phyloP scores from a whole-genome alignment of 2,329 filamentous ascomycete genomes.

The Venturia pyrina region DNA sequence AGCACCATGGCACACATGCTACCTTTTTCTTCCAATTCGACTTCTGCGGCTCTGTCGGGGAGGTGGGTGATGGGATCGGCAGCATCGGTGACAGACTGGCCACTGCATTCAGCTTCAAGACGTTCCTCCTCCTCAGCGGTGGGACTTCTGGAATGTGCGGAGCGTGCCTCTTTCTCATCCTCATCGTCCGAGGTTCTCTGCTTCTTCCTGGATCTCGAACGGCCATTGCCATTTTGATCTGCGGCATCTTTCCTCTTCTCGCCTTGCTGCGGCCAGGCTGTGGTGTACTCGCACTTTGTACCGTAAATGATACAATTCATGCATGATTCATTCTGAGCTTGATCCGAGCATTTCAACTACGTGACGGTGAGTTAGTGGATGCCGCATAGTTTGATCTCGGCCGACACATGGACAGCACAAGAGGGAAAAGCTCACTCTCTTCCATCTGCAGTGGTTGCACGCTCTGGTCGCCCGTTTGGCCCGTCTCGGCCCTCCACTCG shows the following conservation, averaged over 20 bases:
- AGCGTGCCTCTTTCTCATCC: neutral
- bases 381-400: neutral
- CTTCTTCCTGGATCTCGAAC: neutral
- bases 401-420: neutral
- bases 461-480: slow-evolving; percentile 9
- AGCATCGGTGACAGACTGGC: slow-evolving; percentile 1
- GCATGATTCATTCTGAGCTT: slow-evolving; percentile 7
- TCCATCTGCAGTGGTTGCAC: slow-evolving; percentile 10
- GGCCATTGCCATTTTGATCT: neutral
- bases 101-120: neutral
- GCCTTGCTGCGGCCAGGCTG: neutral
- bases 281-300: slow-evolving; percentile 8
- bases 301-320: slow-evolving; percentile 11
- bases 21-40: neutral
- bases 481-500: neutral
- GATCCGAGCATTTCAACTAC: slow-evolving; percentile 11
- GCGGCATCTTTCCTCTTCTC: neutral
- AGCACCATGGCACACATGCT: too few species aligned
- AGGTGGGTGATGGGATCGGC: neutral
- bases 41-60: neutral
- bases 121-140: neutral
- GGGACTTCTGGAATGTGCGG: neutral
- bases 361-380: neutral
- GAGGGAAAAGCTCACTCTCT: neutral
- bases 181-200: neutral